Evolutionary conservation across 768 basidiomycete species (phyloP).

Genomic region (Mrakia blollopis): DNA sequence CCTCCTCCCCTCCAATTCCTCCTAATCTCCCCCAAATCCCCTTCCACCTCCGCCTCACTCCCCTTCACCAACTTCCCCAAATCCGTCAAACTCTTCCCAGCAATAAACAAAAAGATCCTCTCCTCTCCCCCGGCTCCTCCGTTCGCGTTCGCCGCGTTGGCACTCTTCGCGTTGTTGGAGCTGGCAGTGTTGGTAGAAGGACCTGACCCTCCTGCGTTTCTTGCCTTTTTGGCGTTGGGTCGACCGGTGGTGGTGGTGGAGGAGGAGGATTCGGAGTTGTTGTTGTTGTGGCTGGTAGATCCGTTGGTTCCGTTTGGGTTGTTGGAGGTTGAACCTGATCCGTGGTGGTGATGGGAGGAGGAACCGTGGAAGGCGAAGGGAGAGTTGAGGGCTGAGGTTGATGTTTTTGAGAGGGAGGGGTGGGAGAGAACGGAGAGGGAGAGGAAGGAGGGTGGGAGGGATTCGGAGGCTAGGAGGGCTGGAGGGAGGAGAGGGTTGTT

Average conservation of each 20-base stretch:
- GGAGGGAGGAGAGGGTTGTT: not conserved
- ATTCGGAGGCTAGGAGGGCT: slow-evolving; percentile 18
- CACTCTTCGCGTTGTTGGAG: slow-evolving; percentile 6
- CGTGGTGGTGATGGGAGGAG: too few relatives aligned
- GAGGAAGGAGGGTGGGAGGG: slow-evolving; percentile 23
- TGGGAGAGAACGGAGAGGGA: slow-evolving; percentile 30
- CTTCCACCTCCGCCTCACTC: slow-evolving; percentile 39
- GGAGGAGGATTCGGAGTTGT: not conserved
- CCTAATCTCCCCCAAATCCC: slow-evolving; percentile 39
- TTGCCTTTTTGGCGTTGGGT: not conserved
- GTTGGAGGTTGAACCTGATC: slow-evolving; percentile 1
- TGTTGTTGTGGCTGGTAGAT: too few relatives aligned
- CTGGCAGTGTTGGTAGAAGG: not conserved
- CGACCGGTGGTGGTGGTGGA: not conserved
- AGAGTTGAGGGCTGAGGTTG: slow-evolving; percentile 26
- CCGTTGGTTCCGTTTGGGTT: not conserved
- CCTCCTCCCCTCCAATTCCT: slow-evolving; percentile 37
- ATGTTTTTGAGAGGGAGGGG: slow-evolving; percentile 28
- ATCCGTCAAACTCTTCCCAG: slow-evolving; percentile 39
- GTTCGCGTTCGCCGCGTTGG: not conserved
- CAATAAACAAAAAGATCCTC: slow-evolving; percentile 24
- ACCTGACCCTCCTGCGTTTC: not conserved
- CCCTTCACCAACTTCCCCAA: slow-evolving; percentile 35
- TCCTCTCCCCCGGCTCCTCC: slow-evolving; percentile 28
- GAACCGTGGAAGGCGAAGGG: slow-evolving; percentile 21